phyloP scores from a whole-genome alignment of 2,329 filamentous ascomycete species.

The Penicillium vulpinum region DNA sequence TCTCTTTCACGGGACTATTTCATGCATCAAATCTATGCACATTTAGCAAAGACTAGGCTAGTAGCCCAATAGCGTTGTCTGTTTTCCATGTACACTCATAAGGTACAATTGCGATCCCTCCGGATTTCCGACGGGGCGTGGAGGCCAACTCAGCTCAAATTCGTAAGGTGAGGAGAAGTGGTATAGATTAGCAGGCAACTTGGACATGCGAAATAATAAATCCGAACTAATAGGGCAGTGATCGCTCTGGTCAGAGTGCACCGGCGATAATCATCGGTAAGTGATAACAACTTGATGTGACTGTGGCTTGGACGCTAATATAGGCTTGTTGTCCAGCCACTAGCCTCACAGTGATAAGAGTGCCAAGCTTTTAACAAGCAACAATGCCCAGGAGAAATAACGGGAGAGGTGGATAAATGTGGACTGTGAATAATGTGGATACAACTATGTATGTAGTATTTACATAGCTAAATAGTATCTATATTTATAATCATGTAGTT shows the following conservation, averaged over 20 bases:
- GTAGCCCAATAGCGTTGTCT: neutral
- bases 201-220: neutral
- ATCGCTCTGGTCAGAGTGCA: neutral
- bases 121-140: constrained; percentile 2
- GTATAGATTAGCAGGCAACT: neutral
- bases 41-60: neutral
- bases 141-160: neutral
- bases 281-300: neutral
- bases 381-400: neutral
- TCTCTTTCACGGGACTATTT: neutral
- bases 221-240: neutral
- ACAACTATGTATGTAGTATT: too few species aligned
- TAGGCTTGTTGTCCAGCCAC: neutral
- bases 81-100: neutral
- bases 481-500: neutral
- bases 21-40: too few species aligned
- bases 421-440: neutral
- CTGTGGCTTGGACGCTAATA: neutral
- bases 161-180: neutral
- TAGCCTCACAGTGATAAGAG: neutral
- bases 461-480: too few species aligned
- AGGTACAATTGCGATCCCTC: neutral
- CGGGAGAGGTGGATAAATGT: neutral
- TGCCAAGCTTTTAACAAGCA: constrained; percentile 9
- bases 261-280: neutral